Conservation (phyloP, 2,329 filamentous ascomycete genomes). For the Alternaria alternata region DNA sequence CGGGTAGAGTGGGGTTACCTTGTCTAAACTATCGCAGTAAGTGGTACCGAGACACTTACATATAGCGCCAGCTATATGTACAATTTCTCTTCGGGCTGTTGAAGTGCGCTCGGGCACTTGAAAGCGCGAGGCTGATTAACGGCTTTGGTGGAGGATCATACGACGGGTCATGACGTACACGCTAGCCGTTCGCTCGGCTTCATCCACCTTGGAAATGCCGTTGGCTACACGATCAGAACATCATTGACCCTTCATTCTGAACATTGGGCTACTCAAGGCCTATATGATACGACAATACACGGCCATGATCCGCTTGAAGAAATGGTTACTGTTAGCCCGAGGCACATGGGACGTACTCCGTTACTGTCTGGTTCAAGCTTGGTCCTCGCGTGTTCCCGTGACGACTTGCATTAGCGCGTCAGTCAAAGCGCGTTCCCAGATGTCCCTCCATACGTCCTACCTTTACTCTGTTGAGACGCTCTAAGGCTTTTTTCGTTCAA, state of each 20-base stretch:
- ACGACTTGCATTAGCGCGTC: constrained; percentile 38
- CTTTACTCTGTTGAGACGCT: neutral
- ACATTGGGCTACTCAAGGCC: neutral
- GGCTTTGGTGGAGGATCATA: neutral
- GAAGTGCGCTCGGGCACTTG: constrained; percentile 1
- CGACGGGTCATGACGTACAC: constrained; percentile 12
- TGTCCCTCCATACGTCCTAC: constrained; percentile 6
- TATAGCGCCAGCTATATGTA: neutral
- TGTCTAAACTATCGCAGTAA: neutral
- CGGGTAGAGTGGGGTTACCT: neutral
- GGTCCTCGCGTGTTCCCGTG: constrained; percentile 27
- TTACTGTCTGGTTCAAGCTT: neutral
- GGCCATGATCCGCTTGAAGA: neutral
- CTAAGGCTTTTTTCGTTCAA: neutral
- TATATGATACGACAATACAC: neutral
- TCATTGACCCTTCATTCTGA: neutral
- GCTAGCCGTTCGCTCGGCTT: neutral
- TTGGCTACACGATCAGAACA: neutral
- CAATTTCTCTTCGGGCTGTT: neutral
- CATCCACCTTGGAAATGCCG: neutral
- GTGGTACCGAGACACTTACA: neutral
- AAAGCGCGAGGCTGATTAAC: constrained; percentile 5
- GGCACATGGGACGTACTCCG: neutral
- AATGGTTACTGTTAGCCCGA: neutral
- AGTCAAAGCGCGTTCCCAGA: constrained; percentile 14